These are phyloP conservation scores for Megacollybia marginata DNA, from an alignment of 768 basidiomycete genomes.

Conservation along the genomic window DNA sequence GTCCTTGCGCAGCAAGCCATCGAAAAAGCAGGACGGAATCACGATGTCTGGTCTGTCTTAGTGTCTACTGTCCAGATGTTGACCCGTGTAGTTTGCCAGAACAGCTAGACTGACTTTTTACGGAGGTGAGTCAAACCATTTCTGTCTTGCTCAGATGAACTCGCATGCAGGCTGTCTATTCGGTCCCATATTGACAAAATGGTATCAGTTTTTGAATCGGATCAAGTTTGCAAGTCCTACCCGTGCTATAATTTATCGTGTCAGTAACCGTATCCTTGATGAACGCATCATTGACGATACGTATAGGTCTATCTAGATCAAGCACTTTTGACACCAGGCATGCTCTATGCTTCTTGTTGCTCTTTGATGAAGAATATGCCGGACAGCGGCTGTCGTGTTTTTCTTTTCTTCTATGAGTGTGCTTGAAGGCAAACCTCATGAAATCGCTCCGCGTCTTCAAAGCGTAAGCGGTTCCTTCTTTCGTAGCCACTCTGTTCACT, in stretches of 20 bases:
- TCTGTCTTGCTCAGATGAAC: neutral
- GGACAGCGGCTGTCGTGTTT: slow-evolving; percentile 36
- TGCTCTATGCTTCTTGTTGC: slow-evolving; percentile 4
- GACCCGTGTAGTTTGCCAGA: slow-evolving; percentile 36
- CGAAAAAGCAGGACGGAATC: slow-evolving; percentile 61
- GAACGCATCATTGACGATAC: neutral
- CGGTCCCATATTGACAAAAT: slow-evolving; percentile 75
- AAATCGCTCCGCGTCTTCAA: slow-evolving; percentile 38
- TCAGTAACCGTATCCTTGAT: slow-evolving; percentile 21
- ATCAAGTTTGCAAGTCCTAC: slow-evolving; percentile 61
- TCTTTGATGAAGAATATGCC: neutral
- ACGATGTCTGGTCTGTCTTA: slow-evolving; percentile 53
- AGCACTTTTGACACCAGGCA: slow-evolving; percentile 65
- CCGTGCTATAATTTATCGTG: slow-evolving; percentile 53
- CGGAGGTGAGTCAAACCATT: slow-evolving; percentile 42
- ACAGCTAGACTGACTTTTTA: slow-evolving; percentile 65
- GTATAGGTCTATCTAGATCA: slow-evolving; percentile 78
- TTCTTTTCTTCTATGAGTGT: slow-evolving; percentile 72
- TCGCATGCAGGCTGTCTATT: slow-evolving; percentile 51
- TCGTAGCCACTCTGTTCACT: neutral
- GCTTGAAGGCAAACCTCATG: slow-evolving; percentile 63
- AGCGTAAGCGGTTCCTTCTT: slow-evolving; percentile 26
- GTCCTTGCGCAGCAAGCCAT: slow-evolving; percentile 82
- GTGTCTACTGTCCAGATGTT: neutral
- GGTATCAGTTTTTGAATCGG: slow-evolving; percentile 69